Evolutionary conservation across 2,329 filamentous ascomycete genomes (phyloP).

Genomic region (Aschersonia sp.): DNA sequence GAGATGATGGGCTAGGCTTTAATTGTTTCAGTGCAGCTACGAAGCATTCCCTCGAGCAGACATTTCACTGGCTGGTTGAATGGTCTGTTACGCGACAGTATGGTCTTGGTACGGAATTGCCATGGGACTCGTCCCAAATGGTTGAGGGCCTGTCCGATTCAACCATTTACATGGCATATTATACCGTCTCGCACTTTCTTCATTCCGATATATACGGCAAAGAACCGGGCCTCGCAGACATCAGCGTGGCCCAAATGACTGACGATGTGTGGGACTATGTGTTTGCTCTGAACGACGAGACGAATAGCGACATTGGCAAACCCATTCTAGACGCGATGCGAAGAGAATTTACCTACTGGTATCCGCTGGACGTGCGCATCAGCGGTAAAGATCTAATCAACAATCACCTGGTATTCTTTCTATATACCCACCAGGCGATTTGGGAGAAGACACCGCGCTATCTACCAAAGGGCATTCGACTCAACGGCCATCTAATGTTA

Average conservation of each 20-base stretch:
- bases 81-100: constrained; percentile 92
- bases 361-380: constrained; percentile 76
- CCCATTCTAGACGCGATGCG: constrained; percentile 66
- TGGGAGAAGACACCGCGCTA: constrained; percentile 59
- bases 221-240: constrained; percentile 49
- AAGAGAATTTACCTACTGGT: constrained; percentile 92
- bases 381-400: constrained; percentile 88
- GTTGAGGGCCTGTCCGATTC: constrained; percentile 88
- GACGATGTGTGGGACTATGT: constrained; percentile 96
- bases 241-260: constrained; percentile 75
- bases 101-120: constrained; percentile 83
- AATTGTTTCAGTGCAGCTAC: constrained; percentile 72
- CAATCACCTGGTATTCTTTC: constrained; percentile 90
- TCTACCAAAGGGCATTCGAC: constrained; percentile 75
- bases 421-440: constrained; percentile 85
- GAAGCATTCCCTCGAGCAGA: constrained; percentile 67
- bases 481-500: constrained; percentile 84
- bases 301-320: constrained; percentile 52
- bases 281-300: constrained; percentile 58
- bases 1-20: constrained; percentile 49
- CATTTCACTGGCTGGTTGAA: constrained; percentile 82
- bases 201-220: constrained; percentile 80
- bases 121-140: constrained; percentile 82
- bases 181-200: constrained; percentile 51
- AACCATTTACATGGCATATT: constrained; percentile 83